These are phyloP conservation scores for Candida orba DNA, from an alignment of 805 yeast species.

Conservation along the genomic window DNA sequence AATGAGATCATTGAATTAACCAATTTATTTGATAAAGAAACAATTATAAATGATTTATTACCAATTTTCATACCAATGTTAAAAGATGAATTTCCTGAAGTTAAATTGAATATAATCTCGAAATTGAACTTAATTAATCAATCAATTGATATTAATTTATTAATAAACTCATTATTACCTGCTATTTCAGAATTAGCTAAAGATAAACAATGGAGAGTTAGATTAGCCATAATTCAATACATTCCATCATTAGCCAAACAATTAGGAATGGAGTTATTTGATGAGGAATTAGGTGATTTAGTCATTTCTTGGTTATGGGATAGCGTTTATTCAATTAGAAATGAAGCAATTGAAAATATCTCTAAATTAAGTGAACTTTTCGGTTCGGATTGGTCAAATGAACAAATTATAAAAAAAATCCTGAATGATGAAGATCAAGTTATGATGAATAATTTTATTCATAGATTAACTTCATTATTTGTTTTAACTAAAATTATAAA, in stretches of 20 bases:
- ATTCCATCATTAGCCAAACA: conserved; percentile 92
- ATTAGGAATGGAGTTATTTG: conserved; percentile 87
- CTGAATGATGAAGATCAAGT: conserved; percentile 35
- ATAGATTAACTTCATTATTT: conserved; percentile 84
- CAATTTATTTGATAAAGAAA: conserved; percentile 76
- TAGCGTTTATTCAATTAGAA: conserved; percentile 91
- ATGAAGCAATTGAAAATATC: conserved; percentile 86
- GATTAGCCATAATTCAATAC: conserved; percentile 93
- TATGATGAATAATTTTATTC: conserved; percentile 61
- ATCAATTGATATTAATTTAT: conserved; percentile 83
- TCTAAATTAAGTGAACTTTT: conserved; percentile 75
- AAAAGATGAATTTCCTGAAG: conserved; percentile 96
- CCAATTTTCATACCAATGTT: conserved; percentile 91
- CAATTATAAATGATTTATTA: conserved; percentile 71
- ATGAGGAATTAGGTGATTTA: conserved; percentile 81
- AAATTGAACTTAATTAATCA: conserved; percentile 88
- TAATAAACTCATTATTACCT: conserved; percentile 84
- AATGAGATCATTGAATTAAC: conserved; percentile 81
- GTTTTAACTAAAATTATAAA: conserved; percentile 80
- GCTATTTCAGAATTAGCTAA: conserved; percentile 95
- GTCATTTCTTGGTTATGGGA: conserved; percentile 99
- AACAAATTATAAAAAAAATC: conserved; percentile 73
- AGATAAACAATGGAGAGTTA: conserved; percentile 96
- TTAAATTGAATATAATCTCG: conserved; percentile 86
- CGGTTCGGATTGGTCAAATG: conserved; percentile 91